A percentile compares a stretch with the other conserved stretches of the same genome.
Evolutionary conservation across 2,329 filamentous ascomycete genomes (phyloP).

Genomic region (Blastomyces emzantsi): DNA sequence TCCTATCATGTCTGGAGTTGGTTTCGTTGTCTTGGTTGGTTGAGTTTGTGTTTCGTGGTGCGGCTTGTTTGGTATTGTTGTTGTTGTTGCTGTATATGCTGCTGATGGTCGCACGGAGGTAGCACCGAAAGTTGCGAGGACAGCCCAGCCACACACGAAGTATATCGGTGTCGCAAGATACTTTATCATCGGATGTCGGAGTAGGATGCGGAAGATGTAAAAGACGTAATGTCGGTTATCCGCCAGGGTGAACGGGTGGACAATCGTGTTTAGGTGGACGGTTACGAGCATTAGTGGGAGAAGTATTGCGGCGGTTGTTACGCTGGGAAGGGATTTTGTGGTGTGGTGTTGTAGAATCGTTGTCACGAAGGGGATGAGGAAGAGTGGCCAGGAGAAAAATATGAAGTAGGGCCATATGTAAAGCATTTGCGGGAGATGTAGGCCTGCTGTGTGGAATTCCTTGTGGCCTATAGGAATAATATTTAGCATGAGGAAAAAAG

Average conservation of each 20-base stretch:
- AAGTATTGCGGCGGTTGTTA: slow-evolving; percentile 25
- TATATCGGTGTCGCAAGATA: slow-evolving; percentile 64
- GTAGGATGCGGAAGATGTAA: slow-evolving; percentile 81
- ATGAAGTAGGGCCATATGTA: slow-evolving; percentile 87
- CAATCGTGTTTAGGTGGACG: slow-evolving; percentile 77
- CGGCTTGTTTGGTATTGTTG: no score
- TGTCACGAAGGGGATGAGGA: slow-evolving; percentile 48
- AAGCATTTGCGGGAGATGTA: slow-evolving; percentile 86
- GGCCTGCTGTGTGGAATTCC: slow-evolving; percentile 79
- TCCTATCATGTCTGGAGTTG: slow-evolving; percentile 7
- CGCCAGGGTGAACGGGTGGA: slow-evolving; percentile 91
- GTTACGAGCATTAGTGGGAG: slow-evolving; percentile 38
- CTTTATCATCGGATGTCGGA: slow-evolving; percentile 57
- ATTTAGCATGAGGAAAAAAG: slow-evolving; percentile 17
- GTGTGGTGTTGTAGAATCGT: slow-evolving; percentile 26
- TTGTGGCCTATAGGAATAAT: slow-evolving; percentile 61
- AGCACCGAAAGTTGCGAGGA: slow-evolving; percentile 53
- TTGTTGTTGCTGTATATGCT: not conserved
- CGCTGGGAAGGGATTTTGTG: slow-evolving; percentile 23
- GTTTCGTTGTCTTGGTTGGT: slow-evolving; percentile 14
- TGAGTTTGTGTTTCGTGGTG: not conserved
- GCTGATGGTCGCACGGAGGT: not conserved
- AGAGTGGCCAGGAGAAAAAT: slow-evolving; percentile 80
- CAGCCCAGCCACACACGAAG: slow-evolving; percentile 57
- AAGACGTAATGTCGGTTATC: slow-evolving; percentile 98